A percentile compares a stretch with the other conserved stretches of the same genome.
Evolutionary conservation across 2,329 filamentous ascomycete genomes (phyloP).

Genomic region (Botryosphaeria dothidea): DNA sequence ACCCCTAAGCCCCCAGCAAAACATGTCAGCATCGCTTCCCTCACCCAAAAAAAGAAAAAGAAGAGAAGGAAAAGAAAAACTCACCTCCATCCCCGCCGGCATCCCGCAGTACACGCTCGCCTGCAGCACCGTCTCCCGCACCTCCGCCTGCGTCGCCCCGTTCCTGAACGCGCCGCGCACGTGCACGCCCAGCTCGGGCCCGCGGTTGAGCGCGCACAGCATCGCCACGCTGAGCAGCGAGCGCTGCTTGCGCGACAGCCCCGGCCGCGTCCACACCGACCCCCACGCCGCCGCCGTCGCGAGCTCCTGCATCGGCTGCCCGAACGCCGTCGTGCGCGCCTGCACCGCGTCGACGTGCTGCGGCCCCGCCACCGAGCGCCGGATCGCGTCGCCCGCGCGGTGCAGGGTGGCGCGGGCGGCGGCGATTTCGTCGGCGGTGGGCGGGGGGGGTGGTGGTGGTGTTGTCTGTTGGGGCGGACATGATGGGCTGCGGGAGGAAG

Average conservation of each 20-base stretch:
- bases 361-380: slow-evolving; percentile 28
- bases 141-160: slow-evolving; percentile 44
- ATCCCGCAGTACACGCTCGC: slow-evolving; percentile 56
- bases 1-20: slow-evolving; percentile 44
- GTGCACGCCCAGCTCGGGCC: slow-evolving; percentile 61
- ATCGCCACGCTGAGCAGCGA: slow-evolving; percentile 61
- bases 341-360: slow-evolving; percentile 61
- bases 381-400: background rate
- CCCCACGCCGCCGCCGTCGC: slow-evolving; percentile 68
- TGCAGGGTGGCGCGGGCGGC: background rate
- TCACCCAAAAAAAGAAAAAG: background rate
- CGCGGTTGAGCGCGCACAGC: slow-evolving; percentile 62
- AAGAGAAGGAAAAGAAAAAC: slow-evolving; percentile 22
- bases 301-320: slow-evolving; percentile 61
- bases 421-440: background rate
- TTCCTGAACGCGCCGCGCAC: slow-evolving; percentile 56
- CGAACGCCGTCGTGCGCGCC: slow-evolving; percentile 59
- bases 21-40: background rate
- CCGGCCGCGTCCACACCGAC: slow-evolving; percentile 63
- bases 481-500: background rate
- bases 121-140: slow-evolving; percentile 54
- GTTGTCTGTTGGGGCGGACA: background rate
- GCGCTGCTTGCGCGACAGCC: slow-evolving; percentile 39
- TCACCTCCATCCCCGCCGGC: slow-evolving; percentile 54
- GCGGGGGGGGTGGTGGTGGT: background rate